Percentiles rank a stretch among this genome's conserved stretches.
Conservation (phyloP, 1,284 basidiomycete species). For the Macrocybe sp. region DNA sequence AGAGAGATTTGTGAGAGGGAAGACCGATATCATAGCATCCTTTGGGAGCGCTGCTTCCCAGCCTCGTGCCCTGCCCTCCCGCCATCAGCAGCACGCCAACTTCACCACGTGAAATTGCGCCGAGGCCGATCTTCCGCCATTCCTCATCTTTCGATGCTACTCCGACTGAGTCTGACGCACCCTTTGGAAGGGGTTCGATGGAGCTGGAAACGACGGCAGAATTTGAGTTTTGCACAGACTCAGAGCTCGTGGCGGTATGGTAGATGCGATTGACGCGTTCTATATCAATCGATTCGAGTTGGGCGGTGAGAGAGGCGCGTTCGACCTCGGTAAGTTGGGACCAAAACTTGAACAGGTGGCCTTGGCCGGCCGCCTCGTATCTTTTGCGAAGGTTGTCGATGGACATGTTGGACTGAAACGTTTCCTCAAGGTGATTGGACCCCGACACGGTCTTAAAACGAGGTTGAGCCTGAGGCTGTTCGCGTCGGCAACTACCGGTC, state of each 20-base stretch:
- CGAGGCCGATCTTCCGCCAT: slow-evolving; percentile 75
- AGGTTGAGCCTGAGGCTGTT: slow-evolving; percentile 5
- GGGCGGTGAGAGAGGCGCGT: slow-evolving; percentile 60
- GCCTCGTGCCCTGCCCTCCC: slow-evolving; percentile 94
- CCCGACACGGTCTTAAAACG: neutral
- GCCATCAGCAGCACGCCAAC: slow-evolving; percentile 97
- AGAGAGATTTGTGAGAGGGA: slow-evolving; percentile 89
- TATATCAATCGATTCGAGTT: slow-evolving; percentile 84
- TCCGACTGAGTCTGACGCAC: slow-evolving; percentile 63
- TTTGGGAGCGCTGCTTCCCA: slow-evolving; percentile 92
- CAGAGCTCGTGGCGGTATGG: slow-evolving; percentile 70
- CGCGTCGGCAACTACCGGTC: too few relatives aligned
- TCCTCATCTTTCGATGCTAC: slow-evolving; percentile 52
- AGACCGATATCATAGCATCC: slow-evolving; percentile 98
- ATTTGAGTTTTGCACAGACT: slow-evolving; percentile 43
- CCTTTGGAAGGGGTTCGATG: slow-evolving; percentile 78
- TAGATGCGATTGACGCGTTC: slow-evolving; percentile 90
- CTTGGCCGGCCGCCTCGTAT: slow-evolving; percentile 82
- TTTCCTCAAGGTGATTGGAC: slow-evolving; percentile 8
- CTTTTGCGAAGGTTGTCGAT: slow-evolving; percentile 46
- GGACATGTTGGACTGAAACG: slow-evolving; percentile 33
- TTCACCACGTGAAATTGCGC: slow-evolving; percentile 76
- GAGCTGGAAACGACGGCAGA: slow-evolving; percentile 40
- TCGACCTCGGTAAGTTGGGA: slow-evolving; percentile 64
- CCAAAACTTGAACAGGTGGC: slow-evolving; percentile 89